phyloP scores from a whole-genome alignment of 2,329 filamentous ascomycete genomes.

The Huntiella savannae region DNA sequence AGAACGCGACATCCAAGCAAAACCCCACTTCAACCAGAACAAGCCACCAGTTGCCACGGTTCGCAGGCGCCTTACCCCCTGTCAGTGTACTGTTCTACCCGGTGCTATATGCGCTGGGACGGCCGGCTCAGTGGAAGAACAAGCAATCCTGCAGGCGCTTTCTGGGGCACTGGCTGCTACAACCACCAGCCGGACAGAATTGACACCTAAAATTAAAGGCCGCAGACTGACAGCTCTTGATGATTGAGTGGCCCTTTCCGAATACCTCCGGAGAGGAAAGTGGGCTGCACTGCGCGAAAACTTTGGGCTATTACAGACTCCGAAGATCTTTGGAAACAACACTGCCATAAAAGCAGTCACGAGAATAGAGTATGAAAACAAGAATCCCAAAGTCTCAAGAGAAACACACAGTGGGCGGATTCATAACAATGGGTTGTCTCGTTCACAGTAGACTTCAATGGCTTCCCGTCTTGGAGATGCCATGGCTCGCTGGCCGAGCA shows the following conservation, averaged over 20 bases:
- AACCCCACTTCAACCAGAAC: too few species aligned
- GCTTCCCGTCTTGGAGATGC: not conserved
- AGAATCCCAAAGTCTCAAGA: not conserved
- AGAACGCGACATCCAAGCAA: not conserved
- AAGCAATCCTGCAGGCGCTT: slow-evolving; percentile 2
- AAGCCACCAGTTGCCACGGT: too few species aligned
- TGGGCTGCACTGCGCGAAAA: slow-evolving; percentile 7
- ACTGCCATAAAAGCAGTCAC: not conserved
- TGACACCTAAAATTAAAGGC: slow-evolving; percentile 12
- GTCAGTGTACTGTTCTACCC: too few species aligned
- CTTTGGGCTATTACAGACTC: not conserved
- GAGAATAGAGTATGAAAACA: not conserved
- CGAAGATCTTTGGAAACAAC: not conserved
- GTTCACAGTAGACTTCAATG: not conserved
- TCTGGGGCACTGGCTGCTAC: slow-evolving; percentile 4
- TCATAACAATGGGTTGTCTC: too few species aligned
- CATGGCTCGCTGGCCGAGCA: slow-evolving; percentile 3
- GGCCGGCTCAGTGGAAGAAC: slow-evolving; percentile 1
- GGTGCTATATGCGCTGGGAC: too few species aligned
- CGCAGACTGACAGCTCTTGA: slow-evolving; percentile 3
- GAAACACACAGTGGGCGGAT: too few species aligned
- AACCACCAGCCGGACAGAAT: slow-evolving; percentile 3
- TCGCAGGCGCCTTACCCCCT: too few species aligned
- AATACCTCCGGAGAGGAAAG: slow-evolving; percentile 9
- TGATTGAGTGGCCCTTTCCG: slow-evolving; percentile 9